Evolutionary conservation across 1,284 basidiomycete species (phyloP).

Genomic region (Xerocomus nothofagi): DNA sequence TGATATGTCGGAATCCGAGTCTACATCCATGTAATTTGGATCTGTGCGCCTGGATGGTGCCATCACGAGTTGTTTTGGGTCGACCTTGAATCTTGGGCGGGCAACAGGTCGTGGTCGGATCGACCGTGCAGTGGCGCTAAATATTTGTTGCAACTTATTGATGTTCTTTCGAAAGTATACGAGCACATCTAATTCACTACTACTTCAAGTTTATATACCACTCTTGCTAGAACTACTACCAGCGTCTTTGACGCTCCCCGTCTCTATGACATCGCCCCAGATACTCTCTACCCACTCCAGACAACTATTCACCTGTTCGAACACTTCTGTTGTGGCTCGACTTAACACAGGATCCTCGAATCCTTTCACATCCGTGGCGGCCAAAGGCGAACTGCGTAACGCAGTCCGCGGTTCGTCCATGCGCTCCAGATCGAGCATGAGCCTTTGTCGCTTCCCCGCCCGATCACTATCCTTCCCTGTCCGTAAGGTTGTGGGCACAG

Average conservation of each 20-base stretch:
- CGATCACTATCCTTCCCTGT: slow-evolving; percentile 40
- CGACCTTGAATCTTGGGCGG: not conserved
- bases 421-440: slow-evolving; percentile 28
- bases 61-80: slow-evolving; percentile 13
- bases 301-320: slow-evolving; percentile 33
- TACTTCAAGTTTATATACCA: not conserved
- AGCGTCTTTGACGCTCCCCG: not conserved
- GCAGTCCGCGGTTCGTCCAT: slow-evolving; percentile 19
- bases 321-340: slow-evolving; percentile 32
- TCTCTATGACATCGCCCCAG: slow-evolving; percentile 40
- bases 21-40: slow-evolving; percentile 39
- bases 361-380: slow-evolving; percentile 40
- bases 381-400: slow-evolving; percentile 6
- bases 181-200: too few relatives aligned
- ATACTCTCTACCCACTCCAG: slow-evolving; percentile 43
- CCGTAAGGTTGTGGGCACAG: slow-evolving; percentile 43
- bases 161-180: too few relatives aligned
- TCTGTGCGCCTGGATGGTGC: slow-evolving; percentile 26
- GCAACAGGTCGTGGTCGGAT: not conserved
- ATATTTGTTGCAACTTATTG: too few relatives aligned
- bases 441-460: slow-evolving; percentile 27
- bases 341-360: slow-evolving; percentile 47
- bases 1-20: slow-evolving; percentile 43
- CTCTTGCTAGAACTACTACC: not conserved
- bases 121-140: not conserved